phyloP scores from a whole-genome alignment of 495 filamentous ascomycete species.

The Penicillium ucsense region DNA sequence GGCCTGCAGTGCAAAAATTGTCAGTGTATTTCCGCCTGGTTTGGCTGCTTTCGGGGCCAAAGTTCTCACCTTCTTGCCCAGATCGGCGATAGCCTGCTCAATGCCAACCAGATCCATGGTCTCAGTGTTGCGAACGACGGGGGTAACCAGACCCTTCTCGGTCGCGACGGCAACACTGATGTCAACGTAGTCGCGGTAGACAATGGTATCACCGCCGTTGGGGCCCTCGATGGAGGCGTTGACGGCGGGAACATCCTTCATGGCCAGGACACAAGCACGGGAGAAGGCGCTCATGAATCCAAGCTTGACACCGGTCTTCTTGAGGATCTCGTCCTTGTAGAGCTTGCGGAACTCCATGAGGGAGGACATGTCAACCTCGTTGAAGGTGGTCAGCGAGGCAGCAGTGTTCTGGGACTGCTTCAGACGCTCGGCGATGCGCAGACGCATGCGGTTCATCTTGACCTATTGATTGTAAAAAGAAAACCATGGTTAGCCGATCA shows the following conservation, averaged over 20 bases:
- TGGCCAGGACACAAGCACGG: conserved; percentile 80
- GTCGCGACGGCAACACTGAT: conserved; percentile 96
- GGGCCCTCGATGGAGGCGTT: conserved; percentile 97
- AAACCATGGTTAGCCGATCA: background rate
- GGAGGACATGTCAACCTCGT: conserved; percentile 98
- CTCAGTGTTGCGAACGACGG: conserved; percentile 91
- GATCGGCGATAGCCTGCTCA: conserved; percentile 83
- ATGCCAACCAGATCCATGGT: conserved; percentile 77
- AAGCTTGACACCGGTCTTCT: conserved; percentile 95
- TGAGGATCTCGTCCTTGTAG: conserved; percentile 92
- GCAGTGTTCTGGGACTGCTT: conserved; percentile 99
- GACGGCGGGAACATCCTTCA: conserved; percentile 90
- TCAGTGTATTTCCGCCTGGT: background rate
- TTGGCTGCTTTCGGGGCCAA: too few species aligned
- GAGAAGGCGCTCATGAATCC: conserved; percentile 99
- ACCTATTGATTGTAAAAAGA: conserved; percentile 43
- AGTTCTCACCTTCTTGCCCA: conserved; percentile 76
- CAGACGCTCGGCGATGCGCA: conserved; percentile 91
- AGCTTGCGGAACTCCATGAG: conserved; percentile 93
- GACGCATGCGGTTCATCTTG: conserved; percentile 99
- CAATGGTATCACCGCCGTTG: conserved; percentile 91
- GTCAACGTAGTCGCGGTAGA: conserved; percentile 96
- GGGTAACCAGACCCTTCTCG: conserved; percentile 94
- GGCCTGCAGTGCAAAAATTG: conserved; percentile 41
- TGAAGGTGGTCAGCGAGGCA: conserved; percentile 94